Conservation (phyloP, 306 rosid genomes). For the Cucumis hystrix region DNA sequence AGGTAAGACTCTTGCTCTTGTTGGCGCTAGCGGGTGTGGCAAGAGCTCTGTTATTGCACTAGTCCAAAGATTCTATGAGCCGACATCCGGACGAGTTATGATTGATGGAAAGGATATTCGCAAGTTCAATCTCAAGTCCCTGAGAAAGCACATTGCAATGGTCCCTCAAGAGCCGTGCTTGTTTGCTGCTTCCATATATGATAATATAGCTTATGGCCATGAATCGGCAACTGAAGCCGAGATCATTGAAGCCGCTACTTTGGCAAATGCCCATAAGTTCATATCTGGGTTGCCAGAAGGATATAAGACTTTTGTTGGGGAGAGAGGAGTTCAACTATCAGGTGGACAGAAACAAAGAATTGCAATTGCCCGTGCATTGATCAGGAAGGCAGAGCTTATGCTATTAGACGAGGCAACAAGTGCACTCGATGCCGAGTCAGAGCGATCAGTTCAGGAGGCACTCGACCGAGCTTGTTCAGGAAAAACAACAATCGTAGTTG, state of each 20-base stretch:
- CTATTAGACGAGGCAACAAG: constrained; percentile 96
- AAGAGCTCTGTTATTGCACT: constrained; percentile 88
- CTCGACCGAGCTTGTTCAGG: constrained; percentile 79
- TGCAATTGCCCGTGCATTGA: constrained; percentile 81
- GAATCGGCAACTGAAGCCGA: constrained; percentile 85
- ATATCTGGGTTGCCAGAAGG: constrained; percentile 75
- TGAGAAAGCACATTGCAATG: constrained; percentile 79
- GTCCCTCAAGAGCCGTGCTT: constrained; percentile 97
- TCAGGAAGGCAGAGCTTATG: constrained; percentile 83
- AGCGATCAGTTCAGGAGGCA: constrained; percentile 92
- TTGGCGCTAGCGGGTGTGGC: constrained; percentile 98
- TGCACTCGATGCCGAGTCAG: constrained; percentile 95
- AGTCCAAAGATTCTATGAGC: constrained; percentile 83
- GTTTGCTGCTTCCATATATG: constrained; percentile 72
- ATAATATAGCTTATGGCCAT: constrained; percentile 87
- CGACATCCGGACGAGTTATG: constrained; percentile 74
- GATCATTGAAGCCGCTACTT: constrained; percentile 81
- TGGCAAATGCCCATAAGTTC: constrained; percentile 89
- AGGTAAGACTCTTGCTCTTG: constrained; percentile 95
- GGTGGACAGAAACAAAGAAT: constrained; percentile 97
- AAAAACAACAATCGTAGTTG: constrained; percentile 85
- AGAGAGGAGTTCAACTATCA: constrained; percentile 82
- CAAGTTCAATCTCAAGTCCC: constrained; percentile 82
- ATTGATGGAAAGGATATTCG: constrained; percentile 88
- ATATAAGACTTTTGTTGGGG: constrained; percentile 85